Evolutionary conservation across 352 stramenopile species (phyloP).

Genomic region (Plasmopara viticola): DNA sequence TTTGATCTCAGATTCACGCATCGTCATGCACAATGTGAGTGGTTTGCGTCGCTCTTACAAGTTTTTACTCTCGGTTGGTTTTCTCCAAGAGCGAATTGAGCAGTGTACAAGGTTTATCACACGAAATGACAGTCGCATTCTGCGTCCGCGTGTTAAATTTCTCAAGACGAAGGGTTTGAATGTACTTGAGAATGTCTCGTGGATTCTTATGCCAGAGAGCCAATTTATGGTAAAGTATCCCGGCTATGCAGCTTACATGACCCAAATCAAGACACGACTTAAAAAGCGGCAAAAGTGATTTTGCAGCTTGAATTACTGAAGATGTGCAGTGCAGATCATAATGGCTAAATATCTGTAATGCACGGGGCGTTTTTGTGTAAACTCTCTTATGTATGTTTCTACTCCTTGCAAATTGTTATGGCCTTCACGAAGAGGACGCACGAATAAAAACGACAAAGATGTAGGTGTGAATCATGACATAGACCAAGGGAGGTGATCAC

Average conservation of each 20-base stretch:
- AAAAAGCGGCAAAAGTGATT: constrained; percentile 15
- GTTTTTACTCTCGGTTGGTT: constrained; percentile 33
- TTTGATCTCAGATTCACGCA: constrained; percentile 24
- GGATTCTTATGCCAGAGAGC: constrained; percentile 30
- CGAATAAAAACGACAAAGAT: too few species aligned
- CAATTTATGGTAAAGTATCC: constrained; percentile 30
- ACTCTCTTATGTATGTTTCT: too few species aligned
- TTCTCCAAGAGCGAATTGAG: constrained; percentile 25
- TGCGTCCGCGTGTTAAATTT: constrained; percentile 44
- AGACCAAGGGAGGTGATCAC: too few species aligned
- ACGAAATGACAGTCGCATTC: constrained; percentile 33
- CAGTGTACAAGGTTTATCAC: constrained; percentile 30
- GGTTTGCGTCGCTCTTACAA: constrained; percentile 33
- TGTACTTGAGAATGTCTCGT: constrained; percentile 20
- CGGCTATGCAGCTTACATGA: constrained; percentile 15
- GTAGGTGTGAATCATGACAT: too few species aligned
- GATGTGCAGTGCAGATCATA: too few species aligned
- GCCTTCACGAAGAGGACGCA: too few species aligned
- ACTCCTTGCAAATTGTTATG: too few species aligned
- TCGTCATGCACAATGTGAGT: constrained; percentile 50
- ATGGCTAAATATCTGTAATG: too few species aligned
- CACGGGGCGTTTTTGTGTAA: too few species aligned
- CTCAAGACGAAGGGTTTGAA: constrained; percentile 13
- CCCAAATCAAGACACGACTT: constrained; percentile 7
- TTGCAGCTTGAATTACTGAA: constrained; percentile 3